Evolutionary conservation across 805 yeast species (phyloP).

Genomic region (Novakomyces olei): DNA sequence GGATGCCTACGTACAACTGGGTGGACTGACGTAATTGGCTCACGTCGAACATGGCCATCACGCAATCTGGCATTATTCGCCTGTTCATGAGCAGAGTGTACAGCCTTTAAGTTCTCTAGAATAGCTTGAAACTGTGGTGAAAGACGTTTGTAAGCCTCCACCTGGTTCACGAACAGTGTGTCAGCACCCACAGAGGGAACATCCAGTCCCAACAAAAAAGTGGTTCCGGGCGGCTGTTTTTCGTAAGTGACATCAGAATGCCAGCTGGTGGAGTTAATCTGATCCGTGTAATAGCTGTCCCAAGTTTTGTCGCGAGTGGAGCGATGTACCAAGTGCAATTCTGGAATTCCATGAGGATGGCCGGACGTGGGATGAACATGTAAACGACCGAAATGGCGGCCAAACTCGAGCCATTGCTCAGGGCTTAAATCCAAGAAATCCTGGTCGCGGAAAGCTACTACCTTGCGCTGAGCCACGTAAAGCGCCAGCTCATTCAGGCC

Average conservation of each 20-base stretch:
- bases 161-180: constrained; percentile 31
- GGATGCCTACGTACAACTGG: constrained; percentile 45
- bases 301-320: too few species aligned
- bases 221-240: constrained; percentile 47
- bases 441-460: too few species aligned
- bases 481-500: too few species aligned
- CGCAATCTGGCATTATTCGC: constrained; percentile 30
- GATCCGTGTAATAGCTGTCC: too few species aligned
- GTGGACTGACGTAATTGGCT: constrained; percentile 31
- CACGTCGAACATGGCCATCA: constrained; percentile 30
- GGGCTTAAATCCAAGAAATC: too few species aligned
- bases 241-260: constrained; percentile 63
- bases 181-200: constrained; percentile 31
- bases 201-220: constrained; percentile 41
- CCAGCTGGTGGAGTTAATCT: constrained; percentile 22
- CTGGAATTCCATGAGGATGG: too few species aligned
- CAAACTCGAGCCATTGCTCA: too few species aligned
- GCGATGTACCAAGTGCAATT: too few species aligned
- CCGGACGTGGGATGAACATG: too few species aligned
- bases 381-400: too few species aligned
- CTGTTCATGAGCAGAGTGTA: constrained; percentile 43
- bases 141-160: constrained; percentile 31
- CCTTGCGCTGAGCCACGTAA: too few species aligned
- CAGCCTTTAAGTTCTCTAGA: constrained; percentile 32
- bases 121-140: constrained; percentile 27